phyloP scores from a whole-genome alignment of 106 monocot genomes.

The Chionographis japonica region DNA sequence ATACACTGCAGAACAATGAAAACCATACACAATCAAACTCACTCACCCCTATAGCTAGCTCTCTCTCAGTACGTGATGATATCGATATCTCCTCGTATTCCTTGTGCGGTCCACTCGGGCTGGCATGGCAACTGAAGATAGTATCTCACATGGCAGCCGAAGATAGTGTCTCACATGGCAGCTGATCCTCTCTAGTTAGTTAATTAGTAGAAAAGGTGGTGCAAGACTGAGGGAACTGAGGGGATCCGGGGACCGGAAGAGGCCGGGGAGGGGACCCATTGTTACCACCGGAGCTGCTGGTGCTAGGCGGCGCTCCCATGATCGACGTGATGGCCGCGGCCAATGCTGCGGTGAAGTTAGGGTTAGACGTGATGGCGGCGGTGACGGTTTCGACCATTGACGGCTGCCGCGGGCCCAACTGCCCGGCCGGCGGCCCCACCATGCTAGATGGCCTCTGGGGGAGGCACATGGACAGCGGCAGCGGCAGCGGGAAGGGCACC shows the following conservation, averaged over 20 bases:
- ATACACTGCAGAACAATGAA: no score
- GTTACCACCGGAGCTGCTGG: not conserved
- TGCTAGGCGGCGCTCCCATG: slow-evolving; percentile 13
- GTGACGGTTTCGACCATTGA: slow-evolving; percentile 37
- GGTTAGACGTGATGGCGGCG: slow-evolving; percentile 39
- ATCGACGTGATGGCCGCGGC: slow-evolving; percentile 37
- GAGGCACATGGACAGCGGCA: not conserved
- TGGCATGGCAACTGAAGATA: no score
- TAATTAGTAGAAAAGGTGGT: slow-evolving; percentile 22
- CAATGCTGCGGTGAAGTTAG: slow-evolving; percentile 43
- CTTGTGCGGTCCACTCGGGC: no score
- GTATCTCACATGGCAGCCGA: no score
- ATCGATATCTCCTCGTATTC: no score
- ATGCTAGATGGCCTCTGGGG: slow-evolving; percentile 1
- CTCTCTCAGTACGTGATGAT: no score
- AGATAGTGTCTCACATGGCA: not conserved
- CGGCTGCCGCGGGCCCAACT: not conserved
- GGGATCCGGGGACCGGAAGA: slow-evolving; percentile 15
- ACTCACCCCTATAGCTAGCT: no score
- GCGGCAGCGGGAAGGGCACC: not conserved
- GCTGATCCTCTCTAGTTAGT: not conserved
- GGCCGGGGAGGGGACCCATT: not conserved
- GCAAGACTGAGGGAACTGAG: slow-evolving; percentile 43
- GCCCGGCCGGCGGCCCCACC: not conserved
- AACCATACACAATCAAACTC: no score